phyloP scores from a whole-genome alignment of 2,329 filamentous ascomycete species.

The Xylariaceae sp. region DNA sequence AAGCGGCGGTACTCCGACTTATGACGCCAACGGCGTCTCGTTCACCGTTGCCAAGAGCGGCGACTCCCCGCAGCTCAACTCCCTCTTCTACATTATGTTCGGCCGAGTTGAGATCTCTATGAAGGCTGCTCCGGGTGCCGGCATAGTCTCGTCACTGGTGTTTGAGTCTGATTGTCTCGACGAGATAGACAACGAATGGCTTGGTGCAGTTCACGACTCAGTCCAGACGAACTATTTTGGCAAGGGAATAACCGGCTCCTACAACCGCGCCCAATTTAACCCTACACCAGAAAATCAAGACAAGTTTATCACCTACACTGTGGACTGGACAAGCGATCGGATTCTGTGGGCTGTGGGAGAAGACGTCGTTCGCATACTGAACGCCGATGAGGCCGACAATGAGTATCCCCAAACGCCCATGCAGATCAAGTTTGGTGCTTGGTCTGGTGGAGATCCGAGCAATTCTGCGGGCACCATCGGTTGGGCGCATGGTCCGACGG shows the following conservation, averaged over 20 bases:
- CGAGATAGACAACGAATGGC: conserved; percentile 97
- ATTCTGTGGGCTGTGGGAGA: conserved; percentile 85
- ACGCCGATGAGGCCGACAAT: conserved; percentile 60
- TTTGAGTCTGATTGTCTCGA: conserved; percentile 87
- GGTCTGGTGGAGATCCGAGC: conserved; percentile 81
- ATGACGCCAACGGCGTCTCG: conserved; percentile 68
- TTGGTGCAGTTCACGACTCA: conserved; percentile 68
- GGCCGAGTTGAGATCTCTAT: conserved; percentile 81
- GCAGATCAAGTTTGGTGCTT: conserved; percentile 86
- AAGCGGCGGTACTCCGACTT: conserved; percentile 62
- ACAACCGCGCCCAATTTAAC: conserved; percentile 83
- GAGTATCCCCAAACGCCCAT: conserved; percentile 96
- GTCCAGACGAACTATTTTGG: conserved; percentile 98
- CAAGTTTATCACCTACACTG: conserved; percentile 75
- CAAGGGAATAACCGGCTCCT: conserved; percentile 79
- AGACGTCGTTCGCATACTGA: conserved; percentile 69
- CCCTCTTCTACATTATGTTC: conserved; percentile 99
- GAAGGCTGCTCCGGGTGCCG: conserved; percentile 79
- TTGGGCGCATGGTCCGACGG: conserved; percentile 82
- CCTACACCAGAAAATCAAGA: conserved; percentile 63
- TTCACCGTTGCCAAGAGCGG: conserved; percentile 76
- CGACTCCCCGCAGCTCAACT: conserved; percentile 79
- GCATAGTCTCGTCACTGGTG: conserved; percentile 90
- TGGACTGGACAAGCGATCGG: conserved; percentile 85
- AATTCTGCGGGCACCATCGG: conserved; percentile 78